Evolutionary conservation across 441 rosid genomes (phyloP).

Genomic region (Sinapis alba): DNA sequence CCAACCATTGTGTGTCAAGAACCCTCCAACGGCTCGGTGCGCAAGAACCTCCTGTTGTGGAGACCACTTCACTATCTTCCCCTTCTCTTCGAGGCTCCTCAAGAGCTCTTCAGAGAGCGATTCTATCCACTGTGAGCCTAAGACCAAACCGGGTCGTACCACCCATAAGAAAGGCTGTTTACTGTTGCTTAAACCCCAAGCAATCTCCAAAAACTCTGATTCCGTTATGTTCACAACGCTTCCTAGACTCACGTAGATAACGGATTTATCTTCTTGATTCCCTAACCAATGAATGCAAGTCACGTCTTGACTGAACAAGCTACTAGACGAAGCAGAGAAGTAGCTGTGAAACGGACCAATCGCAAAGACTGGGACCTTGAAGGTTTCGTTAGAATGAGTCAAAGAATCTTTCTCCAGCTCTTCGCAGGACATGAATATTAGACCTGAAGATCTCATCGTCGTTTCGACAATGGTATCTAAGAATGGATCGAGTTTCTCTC

Average conservation of each 20-base stretch:
- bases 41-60: slow-evolving; percentile 57
- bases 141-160: slow-evolving; percentile 48
- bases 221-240: slow-evolving; percentile 48
- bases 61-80: slow-evolving; percentile 61
- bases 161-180: slow-evolving; percentile 59
- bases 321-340: slow-evolving; percentile 28
- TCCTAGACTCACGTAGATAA: slow-evolving; percentile 60
- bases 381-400: neutral
- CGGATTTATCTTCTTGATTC: slow-evolving; percentile 45
- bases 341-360: slow-evolving; percentile 30
- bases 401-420: slow-evolving; percentile 38
- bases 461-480: neutral
- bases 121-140: slow-evolving; percentile 22
- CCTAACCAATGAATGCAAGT: slow-evolving; percentile 58
- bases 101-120: slow-evolving; percentile 41
- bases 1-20: slow-evolving; percentile 70
- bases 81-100: slow-evolving; percentile 42
- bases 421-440: slow-evolving; percentile 39
- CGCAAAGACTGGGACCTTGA: slow-evolving; percentile 21
- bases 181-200: slow-evolving; percentile 57
- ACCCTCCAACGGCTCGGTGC: slow-evolving; percentile 52
- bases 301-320: slow-evolving; percentile 44
- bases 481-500: slow-evolving; percentile 17
- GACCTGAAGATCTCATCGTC: slow-evolving; percentile 31
- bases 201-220: slow-evolving; percentile 53